Base-by-base conservation (phyloP, 2,329 filamentous ascomycete genomes). In the Claviceps africana region DNA sequence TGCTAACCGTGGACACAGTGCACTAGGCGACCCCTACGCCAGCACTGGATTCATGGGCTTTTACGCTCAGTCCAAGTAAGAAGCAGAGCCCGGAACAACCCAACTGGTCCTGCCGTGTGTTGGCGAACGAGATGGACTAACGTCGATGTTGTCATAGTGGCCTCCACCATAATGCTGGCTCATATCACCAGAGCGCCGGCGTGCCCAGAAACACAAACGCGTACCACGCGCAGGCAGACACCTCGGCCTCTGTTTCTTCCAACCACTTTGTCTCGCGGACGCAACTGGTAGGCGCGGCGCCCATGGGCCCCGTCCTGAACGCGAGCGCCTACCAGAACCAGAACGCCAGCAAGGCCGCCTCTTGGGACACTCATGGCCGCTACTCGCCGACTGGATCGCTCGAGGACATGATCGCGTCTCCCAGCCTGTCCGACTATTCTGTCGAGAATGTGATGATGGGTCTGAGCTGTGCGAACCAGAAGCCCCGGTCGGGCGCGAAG, bases 391-490 rank as follows among this genome's bases (percentile, higher is more conserved):
- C 74, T 43, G 76, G 78, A 58, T 79, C 77, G 25, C 70, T 79
- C 56, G 78, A 81, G 62, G 78, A 81, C 59, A 73, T 78, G 56
- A 70, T 77, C 60, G 70, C 72, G 40, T 81, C 79, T 19, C 75
- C 78, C 30, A 77, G 74, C 62, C 62, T 79, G 8, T 80, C 77
- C n/a, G 81, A 83, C 57, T 79, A 79, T 60, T 75, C 75, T 6
- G 64, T 78, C 57, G 80, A 83, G 50, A 73, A 75, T 58, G 69
- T 70, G 49, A 68, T 70, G 46, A 68, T 70, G 46, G 66, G 67
- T 44, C 59, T 67, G 52, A 61, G 67, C 37, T 65, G 69, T 35
- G 64, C 69, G 3, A 68, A 67, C 56, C 58, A 56, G 40, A 76
- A 74, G 58, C 65, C 67, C 54, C 78, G 75, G 60, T 63, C 65